phyloP scores from a whole-genome alignment of 257 asterid genomes.

The Coffea canephora region DNA sequence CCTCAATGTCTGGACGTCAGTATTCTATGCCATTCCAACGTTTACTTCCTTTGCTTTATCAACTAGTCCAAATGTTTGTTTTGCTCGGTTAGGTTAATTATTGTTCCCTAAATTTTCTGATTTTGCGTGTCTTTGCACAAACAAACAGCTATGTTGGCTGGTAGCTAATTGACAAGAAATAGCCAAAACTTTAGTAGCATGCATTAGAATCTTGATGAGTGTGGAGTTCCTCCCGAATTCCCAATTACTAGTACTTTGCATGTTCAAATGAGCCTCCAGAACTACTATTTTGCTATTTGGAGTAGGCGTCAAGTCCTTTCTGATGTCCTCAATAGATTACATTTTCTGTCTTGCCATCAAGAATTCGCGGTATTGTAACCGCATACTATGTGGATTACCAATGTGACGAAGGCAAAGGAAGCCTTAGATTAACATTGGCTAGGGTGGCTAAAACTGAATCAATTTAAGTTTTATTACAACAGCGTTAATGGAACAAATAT shows the following conservation, averaged over 20 bases:
- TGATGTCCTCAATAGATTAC: neutral
- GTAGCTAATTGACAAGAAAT: neutral
- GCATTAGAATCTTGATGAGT: neutral
- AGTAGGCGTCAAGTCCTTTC: neutral
- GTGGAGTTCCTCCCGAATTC: neutral
- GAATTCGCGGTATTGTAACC: neutral
- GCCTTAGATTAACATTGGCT: neutral
- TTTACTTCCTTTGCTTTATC: neutral
- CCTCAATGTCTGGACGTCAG: slow-evolving; percentile 98
- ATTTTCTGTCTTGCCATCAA: neutral
- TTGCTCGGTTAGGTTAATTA: neutral
- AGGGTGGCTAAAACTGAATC: neutral
- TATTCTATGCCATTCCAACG: slow-evolving; percentile 8
- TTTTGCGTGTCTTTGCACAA: neutral
- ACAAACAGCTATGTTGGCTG: neutral
- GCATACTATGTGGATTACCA: neutral
- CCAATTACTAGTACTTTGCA: neutral
- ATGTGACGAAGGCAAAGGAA: neutral
- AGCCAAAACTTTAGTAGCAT: neutral
- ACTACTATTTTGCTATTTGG: neutral
- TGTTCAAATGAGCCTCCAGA: neutral
- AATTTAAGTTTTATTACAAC: neutral
- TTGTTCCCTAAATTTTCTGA: neutral
- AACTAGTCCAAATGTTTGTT: neutral
- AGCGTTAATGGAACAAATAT: neutral